Evolutionary conservation across 2,329 filamentous ascomycete genomes (phyloP), one percentile per base, ranked within the genome.

Genomic region (Fusarium fracticaudum): DNA sequence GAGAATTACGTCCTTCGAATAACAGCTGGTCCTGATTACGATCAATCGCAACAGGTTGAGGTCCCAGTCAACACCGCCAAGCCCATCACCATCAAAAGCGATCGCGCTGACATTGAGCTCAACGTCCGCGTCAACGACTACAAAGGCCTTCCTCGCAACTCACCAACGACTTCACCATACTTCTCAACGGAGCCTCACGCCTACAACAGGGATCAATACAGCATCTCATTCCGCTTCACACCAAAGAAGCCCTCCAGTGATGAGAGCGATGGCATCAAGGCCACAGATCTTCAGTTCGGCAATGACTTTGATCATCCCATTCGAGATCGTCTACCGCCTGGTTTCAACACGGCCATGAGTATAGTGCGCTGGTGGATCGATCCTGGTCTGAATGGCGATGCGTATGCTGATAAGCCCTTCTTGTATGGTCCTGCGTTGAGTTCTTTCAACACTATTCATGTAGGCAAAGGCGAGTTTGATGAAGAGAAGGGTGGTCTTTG

Each of bases 251-350:
- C 79, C 15, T 60, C 67, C 48, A 69, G 71, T 8, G 67, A 74
- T 6, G 68, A 73, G 10, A 35, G 64, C 10, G 10, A 29, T n/a
- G 87, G 88, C 41, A 91, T 97, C 64, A 86, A 87, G 7, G 94
- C 90, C 50, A 83, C 89, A 33, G 91, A 97, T 71, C 86, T 99
- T 6, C 91, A 98, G 61, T 98, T 98, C 77, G 96, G 96, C 47
- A 98, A 98, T 81, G 95, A 98, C 85, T 98, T 98, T 80, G 95
- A 98, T 79, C 90, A 93, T 58, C 94, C 96, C 0, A 96, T 99
- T 76, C 90, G 94, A 37, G 93, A 98, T 80, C 90, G 91, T 22
- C 86, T 99, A 5, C 96, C 96, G 0, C 94, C 94, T 0, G 95
- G 96, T 1, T 97, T 98, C 83, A 91, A 90, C 79, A 92, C 94